Evolutionary conservation across 2,329 filamentous ascomycete species (phyloP).

Genomic region (Apiospora kogelbergensis): DNA sequence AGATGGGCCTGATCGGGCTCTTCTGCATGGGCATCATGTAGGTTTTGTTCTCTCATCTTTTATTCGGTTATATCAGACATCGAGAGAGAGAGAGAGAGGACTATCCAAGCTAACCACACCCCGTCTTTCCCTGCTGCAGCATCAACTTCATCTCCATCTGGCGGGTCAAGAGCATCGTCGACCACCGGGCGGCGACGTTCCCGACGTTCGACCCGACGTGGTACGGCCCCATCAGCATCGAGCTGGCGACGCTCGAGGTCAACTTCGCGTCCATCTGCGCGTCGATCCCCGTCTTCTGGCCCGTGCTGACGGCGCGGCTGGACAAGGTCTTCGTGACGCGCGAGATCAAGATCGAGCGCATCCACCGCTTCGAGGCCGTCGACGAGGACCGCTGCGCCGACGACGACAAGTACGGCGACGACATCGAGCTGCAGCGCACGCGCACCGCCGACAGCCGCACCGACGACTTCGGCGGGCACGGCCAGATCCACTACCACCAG

Average conservation of each 20-base stretch:
- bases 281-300: slow-evolving; percentile 34
- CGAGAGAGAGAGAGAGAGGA: too few relatives aligned
- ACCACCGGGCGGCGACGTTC: slow-evolving; percentile 27
- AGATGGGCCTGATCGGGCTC: slow-evolving; percentile 19
- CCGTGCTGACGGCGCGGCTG: slow-evolving; percentile 27
- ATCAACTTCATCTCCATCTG: slow-evolving; percentile 28
- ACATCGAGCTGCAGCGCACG: background rate
- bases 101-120: background rate
- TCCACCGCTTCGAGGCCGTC: slow-evolving; percentile 16
- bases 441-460: background rate
- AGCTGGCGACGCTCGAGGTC: slow-evolving; percentile 22
- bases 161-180: slow-evolving; percentile 27
- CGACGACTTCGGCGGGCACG: background rate
- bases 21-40: slow-evolving; percentile 21
- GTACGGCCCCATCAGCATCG: slow-evolving; percentile 27
- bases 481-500: background rate
- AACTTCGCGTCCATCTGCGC: slow-evolving; percentile 26
- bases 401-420: background rate
- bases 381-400: slow-evolving; percentile 15
- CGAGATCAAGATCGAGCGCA: slow-evolving; percentile 30
- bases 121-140: too few relatives aligned
- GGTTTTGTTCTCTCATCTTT: slow-evolving; percentile 8
- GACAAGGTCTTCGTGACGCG: slow-evolving; percentile 36
- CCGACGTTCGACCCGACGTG: slow-evolving; percentile 33
- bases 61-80: too few relatives aligned